Conservation (phyloP, 768 basidiomycete genomes). For the Neoboletus subvelutipes region DNA sequence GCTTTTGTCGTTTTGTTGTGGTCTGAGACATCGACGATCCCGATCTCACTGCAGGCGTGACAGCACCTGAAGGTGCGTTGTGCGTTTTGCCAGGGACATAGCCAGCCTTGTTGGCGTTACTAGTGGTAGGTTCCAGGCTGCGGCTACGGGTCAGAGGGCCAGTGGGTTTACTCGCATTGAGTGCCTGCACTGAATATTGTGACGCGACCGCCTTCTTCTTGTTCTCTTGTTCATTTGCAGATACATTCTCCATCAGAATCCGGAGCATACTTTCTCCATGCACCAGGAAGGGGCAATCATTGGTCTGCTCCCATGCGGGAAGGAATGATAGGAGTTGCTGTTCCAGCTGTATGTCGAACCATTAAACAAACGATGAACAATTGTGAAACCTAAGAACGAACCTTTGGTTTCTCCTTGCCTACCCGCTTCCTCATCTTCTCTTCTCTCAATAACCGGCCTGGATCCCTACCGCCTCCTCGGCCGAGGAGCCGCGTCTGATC, state of each 20-base stretch:
- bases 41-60: constrained; percentile 65
- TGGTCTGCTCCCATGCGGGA: constrained; percentile 82
- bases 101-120: constrained; percentile 14
- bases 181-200: constrained; percentile 33
- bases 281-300: constrained; percentile 75
- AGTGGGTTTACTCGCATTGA: constrained; percentile 20
- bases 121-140: constrained; percentile 24
- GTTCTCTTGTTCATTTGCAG: constrained; percentile 80
- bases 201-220: constrained; percentile 48
- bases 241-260: constrained; percentile 69
- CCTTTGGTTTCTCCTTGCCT: constrained; percentile 87
- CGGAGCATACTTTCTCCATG: constrained; percentile 81
- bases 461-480: constrained; percentile 71
- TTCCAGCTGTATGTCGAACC: constrained; percentile 71
- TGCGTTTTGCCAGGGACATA: constrained; percentile 34
- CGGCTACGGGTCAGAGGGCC: constrained; percentile 27
- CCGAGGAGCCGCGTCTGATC: constrained; percentile 84
- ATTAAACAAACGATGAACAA: neutral
- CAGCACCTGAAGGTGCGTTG: constrained; percentile 32
- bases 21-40: constrained; percentile 39
- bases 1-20: constrained; percentile 62
- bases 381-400: constrained; percentile 31
- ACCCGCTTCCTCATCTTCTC: constrained; percentile 98
- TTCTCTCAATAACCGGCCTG: constrained; percentile 83
- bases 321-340: constrained; percentile 77